Evolutionary conservation across 768 basidiomycete species (phyloP).

Genomic region (Termitomyces sp.): DNA sequence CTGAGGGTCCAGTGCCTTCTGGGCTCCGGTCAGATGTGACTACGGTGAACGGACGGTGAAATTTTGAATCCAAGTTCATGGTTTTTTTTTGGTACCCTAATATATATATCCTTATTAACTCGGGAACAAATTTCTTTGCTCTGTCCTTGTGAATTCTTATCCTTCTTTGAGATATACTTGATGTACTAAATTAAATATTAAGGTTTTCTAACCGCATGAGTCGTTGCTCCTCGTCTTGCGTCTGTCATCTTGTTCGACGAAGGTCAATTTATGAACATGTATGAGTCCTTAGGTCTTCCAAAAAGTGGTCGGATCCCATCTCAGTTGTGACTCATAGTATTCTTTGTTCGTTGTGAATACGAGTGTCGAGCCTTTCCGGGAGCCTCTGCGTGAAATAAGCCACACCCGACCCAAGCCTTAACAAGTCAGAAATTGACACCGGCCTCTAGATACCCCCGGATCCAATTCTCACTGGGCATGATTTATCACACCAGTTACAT

Average conservation of each 20-base stretch:
- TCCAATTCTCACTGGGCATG: too few species aligned
- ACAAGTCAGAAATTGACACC: too few species aligned
- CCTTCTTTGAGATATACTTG: neutral
- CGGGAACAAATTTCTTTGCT: slow-evolving; percentile 1
- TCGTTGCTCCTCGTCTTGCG: neutral
- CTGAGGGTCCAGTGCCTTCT: slow-evolving; percentile 26
- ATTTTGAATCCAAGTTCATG: neutral
- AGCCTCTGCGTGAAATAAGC: too few species aligned
- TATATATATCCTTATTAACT: slow-evolving; percentile 10
- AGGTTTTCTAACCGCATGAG: neutral
- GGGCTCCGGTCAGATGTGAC: slow-evolving; percentile 56
- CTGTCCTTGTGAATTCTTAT: neutral
- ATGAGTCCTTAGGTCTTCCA: neutral
- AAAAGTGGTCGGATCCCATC: too few species aligned
- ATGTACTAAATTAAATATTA: too few species aligned
- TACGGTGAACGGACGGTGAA: slow-evolving; percentile 60
- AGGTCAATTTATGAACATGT: neutral
- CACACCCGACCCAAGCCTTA: too few species aligned
- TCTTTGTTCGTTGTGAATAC: too few species aligned
- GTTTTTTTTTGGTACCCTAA: slow-evolving; percentile 4
- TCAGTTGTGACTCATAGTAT: neutral
- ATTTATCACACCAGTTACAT: too few species aligned
- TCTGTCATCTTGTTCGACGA: neutral
- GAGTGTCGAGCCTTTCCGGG: too few species aligned
- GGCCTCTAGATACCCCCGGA: too few species aligned